These are phyloP conservation scores for Parasitella parasitica DNA, from an alignment of 371 early-diverging fungal genomes.

Conservation along the genomic window DNA sequence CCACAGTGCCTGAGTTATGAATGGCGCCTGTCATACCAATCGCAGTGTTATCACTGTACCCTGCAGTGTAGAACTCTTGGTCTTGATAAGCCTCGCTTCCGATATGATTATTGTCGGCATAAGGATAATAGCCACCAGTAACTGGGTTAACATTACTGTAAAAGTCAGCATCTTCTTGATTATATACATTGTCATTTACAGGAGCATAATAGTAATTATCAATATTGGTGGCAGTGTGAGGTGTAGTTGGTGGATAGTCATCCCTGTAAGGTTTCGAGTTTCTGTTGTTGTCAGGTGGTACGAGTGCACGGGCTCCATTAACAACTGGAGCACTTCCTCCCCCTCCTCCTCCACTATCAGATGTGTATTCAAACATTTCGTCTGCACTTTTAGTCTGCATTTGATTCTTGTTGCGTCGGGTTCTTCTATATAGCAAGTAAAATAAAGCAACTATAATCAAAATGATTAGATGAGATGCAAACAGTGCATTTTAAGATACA, in stretches of 20 bases:
- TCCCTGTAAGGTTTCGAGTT: neutral
- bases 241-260: neutral
- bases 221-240: neutral
- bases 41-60: neutral
- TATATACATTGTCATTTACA: neutral
- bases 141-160: neutral
- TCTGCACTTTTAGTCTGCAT: neutral
- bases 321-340: neutral
- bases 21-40: neutral
- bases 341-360: neutral
- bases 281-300: neutral
- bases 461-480: neutral
- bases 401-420: neutral
- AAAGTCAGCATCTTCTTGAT: neutral
- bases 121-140: neutral
- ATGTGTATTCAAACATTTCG: conserved; percentile 4
- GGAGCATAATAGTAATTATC: neutral
- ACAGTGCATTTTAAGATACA: neutral
- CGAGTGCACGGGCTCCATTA: conserved; percentile 10
- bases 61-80: neutral
- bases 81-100: neutral
- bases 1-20: neutral
- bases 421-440: conserved; percentile 3
- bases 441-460: neutral
- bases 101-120: neutral